These are phyloP conservation scores for Rhypophila decipiens DNA, from an alignment of 495 filamentous ascomycete genomes.

Conservation along the genomic window DNA sequence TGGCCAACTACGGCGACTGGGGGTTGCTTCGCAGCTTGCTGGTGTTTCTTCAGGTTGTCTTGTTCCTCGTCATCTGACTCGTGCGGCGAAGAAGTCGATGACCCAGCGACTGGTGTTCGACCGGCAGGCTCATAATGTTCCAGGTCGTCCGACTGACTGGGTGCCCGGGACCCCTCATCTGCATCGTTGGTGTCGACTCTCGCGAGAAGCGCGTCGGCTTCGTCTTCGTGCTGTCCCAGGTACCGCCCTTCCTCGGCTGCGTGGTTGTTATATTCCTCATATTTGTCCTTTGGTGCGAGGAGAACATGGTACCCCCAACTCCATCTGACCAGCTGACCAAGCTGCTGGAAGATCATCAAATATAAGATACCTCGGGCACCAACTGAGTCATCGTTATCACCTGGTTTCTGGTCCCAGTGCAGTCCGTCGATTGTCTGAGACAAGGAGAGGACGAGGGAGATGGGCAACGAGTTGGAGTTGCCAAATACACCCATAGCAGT, in stretches of 20 bases:
- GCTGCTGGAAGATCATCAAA: slow-evolving; percentile 93
- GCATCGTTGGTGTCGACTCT: slow-evolving; percentile 26
- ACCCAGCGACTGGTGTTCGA: slow-evolving; percentile 36
- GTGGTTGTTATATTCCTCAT: slow-evolving; percentile 51
- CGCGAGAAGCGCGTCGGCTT: slow-evolving; percentile 20
- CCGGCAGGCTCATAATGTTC: slow-evolving; percentile 40
- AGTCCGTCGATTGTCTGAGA: slow-evolving; percentile 86
- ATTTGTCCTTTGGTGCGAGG: slow-evolving; percentile 70
- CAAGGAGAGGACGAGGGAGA: slow-evolving; percentile 89
- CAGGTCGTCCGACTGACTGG: slow-evolving; percentile 30
- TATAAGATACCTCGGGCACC: slow-evolving; percentile 91
- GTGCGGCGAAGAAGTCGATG: slow-evolving; percentile 31
- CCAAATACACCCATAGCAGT: slow-evolving; percentile 97
- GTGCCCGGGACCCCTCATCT: slow-evolving; percentile 14
- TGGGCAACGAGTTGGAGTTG: slow-evolving; percentile 96
- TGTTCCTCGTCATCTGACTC: slow-evolving; percentile 39
- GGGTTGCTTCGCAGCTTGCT: slow-evolving; percentile 15
- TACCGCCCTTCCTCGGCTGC: slow-evolving; percentile 65
- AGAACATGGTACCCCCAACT: slow-evolving; percentile 96
- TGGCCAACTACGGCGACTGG: slow-evolving; percentile 6
- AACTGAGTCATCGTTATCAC: slow-evolving; percentile 93
- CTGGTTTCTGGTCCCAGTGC: slow-evolving; percentile 84
- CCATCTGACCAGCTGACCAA: slow-evolving; percentile 93
- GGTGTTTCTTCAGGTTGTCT: slow-evolving; percentile 12
- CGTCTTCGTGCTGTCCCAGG: slow-evolving; percentile 34